Evolutionary conservation across 2,329 filamentous ascomycete species (phyloP).

Genomic region (Thyridium curvatum): DNA sequence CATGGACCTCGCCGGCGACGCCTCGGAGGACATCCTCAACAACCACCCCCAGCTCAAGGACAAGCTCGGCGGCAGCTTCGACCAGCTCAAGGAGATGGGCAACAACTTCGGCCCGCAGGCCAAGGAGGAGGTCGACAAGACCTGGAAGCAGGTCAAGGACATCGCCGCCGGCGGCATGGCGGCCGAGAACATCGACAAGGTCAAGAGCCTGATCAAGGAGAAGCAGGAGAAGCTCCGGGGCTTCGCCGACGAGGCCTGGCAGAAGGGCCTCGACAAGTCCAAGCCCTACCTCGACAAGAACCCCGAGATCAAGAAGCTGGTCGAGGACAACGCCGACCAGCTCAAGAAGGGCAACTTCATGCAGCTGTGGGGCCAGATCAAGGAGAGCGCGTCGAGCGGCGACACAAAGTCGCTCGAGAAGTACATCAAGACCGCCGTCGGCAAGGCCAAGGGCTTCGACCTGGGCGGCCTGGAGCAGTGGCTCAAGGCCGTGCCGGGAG

Average conservation of each 20-base stretch:
- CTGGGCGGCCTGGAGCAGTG: conserved; percentile 51
- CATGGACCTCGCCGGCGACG: conserved; percentile 55
- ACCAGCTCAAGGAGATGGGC: conserved; percentile 63
- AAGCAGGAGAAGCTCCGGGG: conserved; percentile 62
- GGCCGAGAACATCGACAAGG: conserved; percentile 43
- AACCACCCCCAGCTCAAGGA: conserved; percentile 70
- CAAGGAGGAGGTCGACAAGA: conserved; percentile 69
- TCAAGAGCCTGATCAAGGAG: conserved; percentile 59
- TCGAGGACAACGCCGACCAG: conserved; percentile 63
- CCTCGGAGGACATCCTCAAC: conserved; percentile 58
- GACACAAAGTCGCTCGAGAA: conserved; percentile 52
- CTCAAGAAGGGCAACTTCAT: conserved; percentile 61
- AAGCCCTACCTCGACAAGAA: conserved; percentile 71
- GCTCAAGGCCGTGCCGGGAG: conserved; percentile 59
- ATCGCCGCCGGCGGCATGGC: conserved; percentile 57
- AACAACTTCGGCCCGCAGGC: conserved; percentile 68
- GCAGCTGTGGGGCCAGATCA: conserved; percentile 58
- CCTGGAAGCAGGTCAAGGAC: conserved; percentile 60
- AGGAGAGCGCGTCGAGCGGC: conserved; percentile 54
- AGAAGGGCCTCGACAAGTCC: conserved; percentile 63
- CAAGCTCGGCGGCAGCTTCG: conserved; percentile 61
- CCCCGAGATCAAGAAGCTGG: conserved; percentile 65
- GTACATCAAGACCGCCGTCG: conserved; percentile 52
- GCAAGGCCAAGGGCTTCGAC: conserved; percentile 48
- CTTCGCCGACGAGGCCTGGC: conserved; percentile 66